A percentile compares a stretch with the other conserved stretches of the same genome.
phyloP scores from a whole-genome alignment of 495 filamentous ascomycete genomes.

The Filosporella fistucella region DNA sequence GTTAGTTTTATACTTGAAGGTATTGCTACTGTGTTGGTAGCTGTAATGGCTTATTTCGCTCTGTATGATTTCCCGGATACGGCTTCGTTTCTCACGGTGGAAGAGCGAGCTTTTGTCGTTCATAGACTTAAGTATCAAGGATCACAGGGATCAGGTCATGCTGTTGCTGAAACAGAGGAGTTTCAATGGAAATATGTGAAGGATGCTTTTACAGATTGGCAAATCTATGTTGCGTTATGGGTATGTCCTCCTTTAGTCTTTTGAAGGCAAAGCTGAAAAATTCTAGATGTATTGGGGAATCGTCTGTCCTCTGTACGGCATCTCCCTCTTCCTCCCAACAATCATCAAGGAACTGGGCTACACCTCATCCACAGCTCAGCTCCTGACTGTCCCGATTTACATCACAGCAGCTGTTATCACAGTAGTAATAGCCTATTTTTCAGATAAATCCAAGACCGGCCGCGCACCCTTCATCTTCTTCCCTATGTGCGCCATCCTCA shows the following conservation, averaged over 20 bases:
- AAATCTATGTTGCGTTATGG: slow-evolving; percentile 45
- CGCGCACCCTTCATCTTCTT: slow-evolving; percentile 61
- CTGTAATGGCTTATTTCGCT: slow-evolving; percentile 24
- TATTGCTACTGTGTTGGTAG: slow-evolving; percentile 40
- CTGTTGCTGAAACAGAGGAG: slow-evolving; percentile 68
- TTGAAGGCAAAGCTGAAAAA: no score
- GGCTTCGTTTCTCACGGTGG: slow-evolving; percentile 62
- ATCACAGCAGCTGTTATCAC: slow-evolving; percentile 52
- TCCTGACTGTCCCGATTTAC: slow-evolving; percentile 10
- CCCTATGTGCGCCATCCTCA: slow-evolving; percentile 52
- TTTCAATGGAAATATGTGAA: slow-evolving; percentile 70
- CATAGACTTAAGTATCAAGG: slow-evolving; percentile 59
- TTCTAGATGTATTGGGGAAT: slow-evolving; percentile 58
- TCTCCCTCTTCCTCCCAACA: slow-evolving; percentile 62
- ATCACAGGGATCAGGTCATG: slow-evolving; percentile 29
- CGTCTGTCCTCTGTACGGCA: slow-evolving; percentile 43
- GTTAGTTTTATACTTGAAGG: slow-evolving; percentile 55
- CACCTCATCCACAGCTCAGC: slow-evolving; percentile 33
- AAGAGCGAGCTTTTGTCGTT: slow-evolving; percentile 46
- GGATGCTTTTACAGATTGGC: slow-evolving; percentile 61
- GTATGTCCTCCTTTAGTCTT: no score
- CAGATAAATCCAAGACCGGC: slow-evolving; percentile 49
- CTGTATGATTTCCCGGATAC: slow-evolving; percentile 55
- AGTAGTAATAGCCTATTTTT: slow-evolving; percentile 50
- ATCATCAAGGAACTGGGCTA: slow-evolving; percentile 38